Conservation (phyloP, 108 stramenopile genomes). For the Poteriospumella lacustris region DNA sequence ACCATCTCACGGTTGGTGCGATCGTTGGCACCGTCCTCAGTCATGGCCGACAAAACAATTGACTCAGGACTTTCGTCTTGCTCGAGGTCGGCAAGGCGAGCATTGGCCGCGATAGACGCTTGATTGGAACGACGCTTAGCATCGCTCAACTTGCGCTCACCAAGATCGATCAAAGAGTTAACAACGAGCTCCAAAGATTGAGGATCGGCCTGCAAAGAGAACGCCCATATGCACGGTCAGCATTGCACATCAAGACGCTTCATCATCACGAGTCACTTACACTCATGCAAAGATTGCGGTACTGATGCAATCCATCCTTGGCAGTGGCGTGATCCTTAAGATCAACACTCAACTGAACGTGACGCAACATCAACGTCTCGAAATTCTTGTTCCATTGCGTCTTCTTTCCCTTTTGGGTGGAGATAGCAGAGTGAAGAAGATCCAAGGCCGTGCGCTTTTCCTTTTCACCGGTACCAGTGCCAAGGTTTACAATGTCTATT, state of each 20-base stretch:
- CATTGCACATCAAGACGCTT: constrained; percentile 40
- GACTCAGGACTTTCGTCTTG: constrained; percentile 71
- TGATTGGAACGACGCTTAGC: constrained; percentile 67
- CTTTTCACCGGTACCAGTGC: constrained; percentile 34
- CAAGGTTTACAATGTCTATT: constrained; percentile 24
- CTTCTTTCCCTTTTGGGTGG: constrained; percentile 16
- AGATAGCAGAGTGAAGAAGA: constrained; percentile 46
- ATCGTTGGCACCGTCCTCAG: constrained; percentile 76
- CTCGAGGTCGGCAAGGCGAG: constrained; percentile 72
- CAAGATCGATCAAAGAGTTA: constrained; percentile 71
- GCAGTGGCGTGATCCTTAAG: constrained; percentile 73
- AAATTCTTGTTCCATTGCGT: constrained; percentile 38
- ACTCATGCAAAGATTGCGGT: constrained; percentile 51
- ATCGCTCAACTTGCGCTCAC: constrained; percentile 60
- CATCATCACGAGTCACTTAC: neutral
- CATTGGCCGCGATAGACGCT: constrained; percentile 20
- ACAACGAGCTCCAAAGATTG: constrained; percentile 87
- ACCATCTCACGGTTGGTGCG: constrained; percentile 76
- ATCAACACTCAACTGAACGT: constrained; percentile 84
- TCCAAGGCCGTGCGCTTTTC: constrained; percentile 56
- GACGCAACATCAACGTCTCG: constrained; percentile 84
- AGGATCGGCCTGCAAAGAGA: constrained; percentile 64
- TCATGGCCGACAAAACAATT: constrained; percentile 86
- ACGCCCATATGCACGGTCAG: constrained; percentile 57
- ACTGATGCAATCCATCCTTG: constrained; percentile 97